phyloP scores from a whole-genome alignment of 1,139 yeast species.

The Chernovozyma aurita region DNA sequence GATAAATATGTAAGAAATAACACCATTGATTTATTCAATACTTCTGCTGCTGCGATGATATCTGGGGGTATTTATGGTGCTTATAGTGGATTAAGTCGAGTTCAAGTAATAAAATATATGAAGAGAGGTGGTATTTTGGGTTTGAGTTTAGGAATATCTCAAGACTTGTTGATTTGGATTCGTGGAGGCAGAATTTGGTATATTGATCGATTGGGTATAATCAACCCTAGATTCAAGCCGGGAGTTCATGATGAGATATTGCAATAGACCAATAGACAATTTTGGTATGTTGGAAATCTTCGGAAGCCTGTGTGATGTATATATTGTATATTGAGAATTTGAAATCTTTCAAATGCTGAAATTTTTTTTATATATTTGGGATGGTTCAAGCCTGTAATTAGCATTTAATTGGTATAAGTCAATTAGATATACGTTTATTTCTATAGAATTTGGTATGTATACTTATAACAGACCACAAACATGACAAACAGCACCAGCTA shows the following conservation, averaged over 20 bases:
- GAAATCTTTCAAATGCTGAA: no score
- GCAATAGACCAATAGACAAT: background rate
- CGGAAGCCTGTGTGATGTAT: background rate
- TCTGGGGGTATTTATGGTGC: conserved; percentile 52
- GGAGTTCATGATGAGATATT: background rate
- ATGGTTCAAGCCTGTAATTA: no score
- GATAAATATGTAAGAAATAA: conserved; percentile 48
- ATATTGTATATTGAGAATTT: background rate
- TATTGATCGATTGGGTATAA: conserved; percentile 24
- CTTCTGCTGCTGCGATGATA: conserved; percentile 50
- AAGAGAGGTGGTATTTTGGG: conserved; percentile 58
- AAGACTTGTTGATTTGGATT: conserved; percentile 54
- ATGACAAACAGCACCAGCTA: no score
- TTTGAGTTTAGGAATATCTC: conserved; percentile 53
- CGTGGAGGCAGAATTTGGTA: conserved; percentile 70
- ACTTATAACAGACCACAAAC: no score
- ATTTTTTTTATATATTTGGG: no score
- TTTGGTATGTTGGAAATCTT: background rate
- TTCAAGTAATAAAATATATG: conserved; percentile 46
- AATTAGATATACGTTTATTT: no score
- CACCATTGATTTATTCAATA: conserved; percentile 56
- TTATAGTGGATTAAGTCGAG: conserved; percentile 37
- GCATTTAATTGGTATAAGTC: no score
- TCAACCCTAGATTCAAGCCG: conserved; percentile 10
- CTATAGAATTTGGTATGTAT: no score